Evolutionary conservation across 345 rosid species (phyloP).

Genomic region (Populus simonii): DNA sequence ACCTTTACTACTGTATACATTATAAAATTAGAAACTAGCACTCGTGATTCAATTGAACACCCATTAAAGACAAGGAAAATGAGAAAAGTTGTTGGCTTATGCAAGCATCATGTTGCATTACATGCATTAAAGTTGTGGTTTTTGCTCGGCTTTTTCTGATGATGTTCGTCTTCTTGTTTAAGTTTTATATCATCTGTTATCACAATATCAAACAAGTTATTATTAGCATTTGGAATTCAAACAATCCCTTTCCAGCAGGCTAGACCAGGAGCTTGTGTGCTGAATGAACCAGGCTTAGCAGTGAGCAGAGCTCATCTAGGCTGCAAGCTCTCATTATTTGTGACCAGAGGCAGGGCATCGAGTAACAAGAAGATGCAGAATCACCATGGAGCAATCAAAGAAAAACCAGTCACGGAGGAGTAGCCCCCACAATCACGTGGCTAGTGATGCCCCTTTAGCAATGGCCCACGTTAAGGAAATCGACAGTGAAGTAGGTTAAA

Average conservation of each 20-base stretch:
- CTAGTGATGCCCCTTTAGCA: background rate
- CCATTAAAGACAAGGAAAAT: constrained; percentile 3
- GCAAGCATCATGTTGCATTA: background rate
- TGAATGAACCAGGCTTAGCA: background rate
- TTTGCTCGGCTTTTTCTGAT: background rate
- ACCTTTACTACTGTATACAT: background rate
- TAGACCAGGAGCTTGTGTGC: too few relatives aligned
- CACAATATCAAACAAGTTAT: too few relatives aligned
- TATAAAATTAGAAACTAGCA: background rate
- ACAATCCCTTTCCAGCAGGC: too few relatives aligned
- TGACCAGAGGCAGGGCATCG: constrained; percentile 12
- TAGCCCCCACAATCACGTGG: constrained; percentile 34
- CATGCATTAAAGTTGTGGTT: constrained; percentile 8
- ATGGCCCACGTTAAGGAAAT: constrained; percentile 20
- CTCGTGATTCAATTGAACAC: background rate
- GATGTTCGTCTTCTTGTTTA: too few relatives aligned
- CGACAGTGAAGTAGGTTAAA: constrained; percentile 15
- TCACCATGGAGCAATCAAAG: background rate
- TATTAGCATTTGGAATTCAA: background rate
- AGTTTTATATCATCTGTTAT: too few relatives aligned
- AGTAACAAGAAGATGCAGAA: background rate
- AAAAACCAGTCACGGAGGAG: background rate
- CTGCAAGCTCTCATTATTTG: too few relatives aligned
- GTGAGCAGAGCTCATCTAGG: too few relatives aligned
- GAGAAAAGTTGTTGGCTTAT: background rate